Evolutionary conservation across 1,284 basidiomycete species (phyloP).

Genomic region (Tylopilus sp.): DNA sequence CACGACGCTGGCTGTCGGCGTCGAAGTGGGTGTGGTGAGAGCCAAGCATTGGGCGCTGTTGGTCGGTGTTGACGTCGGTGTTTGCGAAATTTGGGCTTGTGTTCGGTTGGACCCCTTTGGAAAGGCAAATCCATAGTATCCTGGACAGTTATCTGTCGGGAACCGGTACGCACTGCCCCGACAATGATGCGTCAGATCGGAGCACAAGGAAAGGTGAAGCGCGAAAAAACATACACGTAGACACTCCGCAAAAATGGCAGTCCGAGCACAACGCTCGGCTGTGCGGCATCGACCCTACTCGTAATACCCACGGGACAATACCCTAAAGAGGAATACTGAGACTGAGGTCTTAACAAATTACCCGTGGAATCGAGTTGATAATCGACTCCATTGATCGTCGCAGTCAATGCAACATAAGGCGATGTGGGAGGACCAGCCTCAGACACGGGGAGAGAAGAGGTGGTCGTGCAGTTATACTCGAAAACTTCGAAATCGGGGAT

Average conservation of each 20-base stretch:
- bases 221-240: constrained; percentile 28
- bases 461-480: constrained; percentile 22
- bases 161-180: constrained; percentile 33
- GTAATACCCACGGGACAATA: constrained; percentile 28
- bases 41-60: constrained; percentile 26
- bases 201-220: too few relatives aligned
- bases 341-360: constrained; percentile 23
- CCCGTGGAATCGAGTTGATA: constrained; percentile 29
- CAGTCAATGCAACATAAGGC: constrained; percentile 28
- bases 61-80: constrained; percentile 24
- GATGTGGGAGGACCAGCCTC: constrained; percentile 4
- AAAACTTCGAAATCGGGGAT: background rate
- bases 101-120: constrained; percentile 30
- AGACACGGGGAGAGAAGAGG: background rate
- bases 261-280: constrained; percentile 20
- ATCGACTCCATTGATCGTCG: constrained; percentile 34
- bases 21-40: constrained; percentile 28
- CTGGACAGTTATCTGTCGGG: constrained; percentile 30
- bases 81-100: constrained; percentile 28
- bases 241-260: constrained; percentile 34
- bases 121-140: constrained; percentile 34
- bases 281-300: constrained; percentile 10
- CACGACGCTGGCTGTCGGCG: constrained; percentile 19
- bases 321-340: background rate
- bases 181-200: background rate